phyloP scores from a whole-genome alignment of 352 stramenopile genomes.

The Globisporangium nagaii region DNA sequence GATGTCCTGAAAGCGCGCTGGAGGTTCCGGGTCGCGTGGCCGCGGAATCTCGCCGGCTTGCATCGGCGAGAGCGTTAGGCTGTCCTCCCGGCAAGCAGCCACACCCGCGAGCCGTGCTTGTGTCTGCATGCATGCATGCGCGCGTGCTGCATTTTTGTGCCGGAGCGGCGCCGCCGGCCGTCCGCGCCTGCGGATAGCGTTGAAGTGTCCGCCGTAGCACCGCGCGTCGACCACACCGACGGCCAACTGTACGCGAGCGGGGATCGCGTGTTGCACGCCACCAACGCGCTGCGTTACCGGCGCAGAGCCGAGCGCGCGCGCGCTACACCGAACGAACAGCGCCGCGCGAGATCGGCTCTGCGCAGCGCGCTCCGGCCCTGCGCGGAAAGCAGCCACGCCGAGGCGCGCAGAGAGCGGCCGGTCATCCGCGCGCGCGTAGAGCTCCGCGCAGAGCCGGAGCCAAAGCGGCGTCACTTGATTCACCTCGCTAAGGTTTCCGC shows the following conservation, averaged over 20 bases:
- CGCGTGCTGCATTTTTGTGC: background rate
- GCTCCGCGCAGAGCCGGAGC: background rate
- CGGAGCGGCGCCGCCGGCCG: no score
- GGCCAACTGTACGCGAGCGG: background rate
- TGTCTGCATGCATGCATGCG: background rate
- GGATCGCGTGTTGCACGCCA: background rate
- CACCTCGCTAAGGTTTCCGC: constrained; percentile 1
- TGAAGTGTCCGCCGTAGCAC: background rate
- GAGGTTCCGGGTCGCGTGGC: constrained; percentile 10
- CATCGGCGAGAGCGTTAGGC: no score
- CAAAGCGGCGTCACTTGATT: constrained; percentile 1
- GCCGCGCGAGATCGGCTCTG: background rate
- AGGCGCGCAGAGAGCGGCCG: background rate
- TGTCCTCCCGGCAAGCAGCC: no score
- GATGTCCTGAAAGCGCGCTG: no score
- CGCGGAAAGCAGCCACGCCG: background rate
- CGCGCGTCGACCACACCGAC: background rate
- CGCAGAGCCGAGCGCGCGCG: background rate
- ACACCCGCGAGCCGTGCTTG: no score
- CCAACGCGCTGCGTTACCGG: background rate
- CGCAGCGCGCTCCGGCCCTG: background rate
- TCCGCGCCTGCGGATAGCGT: no score
- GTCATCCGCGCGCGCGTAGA: background rate
- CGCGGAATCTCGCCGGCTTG: constrained; percentile 3
- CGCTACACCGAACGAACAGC: background rate